Evolutionary conservation across 768 basidiomycete genomes (phyloP).

Genomic region (Sarcodon sp.): DNA sequence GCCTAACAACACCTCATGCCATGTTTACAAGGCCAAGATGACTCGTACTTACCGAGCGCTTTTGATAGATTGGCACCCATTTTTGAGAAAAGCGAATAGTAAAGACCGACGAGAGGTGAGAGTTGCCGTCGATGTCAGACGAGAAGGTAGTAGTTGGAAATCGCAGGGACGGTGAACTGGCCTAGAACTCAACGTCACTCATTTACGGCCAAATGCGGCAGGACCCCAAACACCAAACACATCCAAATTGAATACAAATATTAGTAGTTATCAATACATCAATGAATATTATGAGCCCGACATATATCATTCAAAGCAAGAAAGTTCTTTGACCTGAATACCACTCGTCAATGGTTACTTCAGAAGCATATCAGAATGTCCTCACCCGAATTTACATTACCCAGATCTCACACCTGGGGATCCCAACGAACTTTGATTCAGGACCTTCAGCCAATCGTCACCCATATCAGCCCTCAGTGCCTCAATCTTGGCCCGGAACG

Average conservation of each 20-base stretch:
- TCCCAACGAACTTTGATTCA: conserved; percentile 45
- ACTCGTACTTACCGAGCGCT: conserved; percentile 44
- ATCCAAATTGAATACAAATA: no score
- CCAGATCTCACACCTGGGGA: conserved; percentile 9
- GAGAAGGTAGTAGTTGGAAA: background rate
- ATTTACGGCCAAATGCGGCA: no score
- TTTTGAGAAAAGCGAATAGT: conserved; percentile 21
- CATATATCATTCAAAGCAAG: no score
- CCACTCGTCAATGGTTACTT: background rate
- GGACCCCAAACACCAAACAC: no score
- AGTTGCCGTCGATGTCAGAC: conserved; percentile 1
- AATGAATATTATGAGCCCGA: no score
- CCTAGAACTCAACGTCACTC: no score
- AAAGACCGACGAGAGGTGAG: conserved; percentile 48
- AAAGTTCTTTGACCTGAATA: no score
- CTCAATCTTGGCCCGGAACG: conserved; percentile 69
- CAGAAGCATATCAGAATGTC: background rate
- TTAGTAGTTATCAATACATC: no score
- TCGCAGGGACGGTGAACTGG: no score
- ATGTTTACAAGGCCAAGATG: background rate
- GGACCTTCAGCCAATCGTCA: conserved; percentile 80
- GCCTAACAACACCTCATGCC: conserved; percentile 28
- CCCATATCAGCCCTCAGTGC: conserved; percentile 80
- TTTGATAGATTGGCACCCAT: conserved; percentile 89
- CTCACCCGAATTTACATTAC: background rate